Base-by-base conservation (phyloP, 805 yeast genomes). In the Saturnispora zaruensis region DNA sequence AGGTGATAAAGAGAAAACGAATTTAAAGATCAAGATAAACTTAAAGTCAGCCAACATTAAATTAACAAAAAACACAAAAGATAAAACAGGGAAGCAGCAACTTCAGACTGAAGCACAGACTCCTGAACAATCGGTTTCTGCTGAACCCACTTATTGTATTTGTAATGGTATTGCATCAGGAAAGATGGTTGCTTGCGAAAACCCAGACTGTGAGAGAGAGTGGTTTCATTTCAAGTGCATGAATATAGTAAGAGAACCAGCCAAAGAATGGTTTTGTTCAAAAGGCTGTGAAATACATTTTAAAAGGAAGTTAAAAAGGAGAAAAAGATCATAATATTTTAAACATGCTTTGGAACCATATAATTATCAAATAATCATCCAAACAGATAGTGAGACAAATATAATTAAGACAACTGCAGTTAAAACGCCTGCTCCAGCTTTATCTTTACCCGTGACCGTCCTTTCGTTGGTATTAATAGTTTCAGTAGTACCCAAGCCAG, bases 161-260 rank as follows among this genome's bases (percentile, higher is more conserved):
- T 78, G 83, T 57, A 68, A 70, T 41, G 72, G 76, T n/a, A 75
- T 73, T 1, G 73, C 79, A 1, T 73, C 70, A 58, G 99, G 99
- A 23, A 87, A 83, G 59, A 91, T 91, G 99, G 87, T 91, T 56
- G 97, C 93, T 0, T 91, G 99, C 68, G 99, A 91, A 63, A 86
- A 88, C 55, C 84, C 84, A 23, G 81, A 84, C 58, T 93, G 99
- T 71, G 81, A 74, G 56, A 45, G 30, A 32, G 96, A 88, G 64
- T 91, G 98, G 98, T 91, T 91, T 69, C 99, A 93, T 66, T 91
- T 90, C 74, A 84, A 82, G 50, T 93, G 99, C 71, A 96, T 91
- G 40, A 96, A 96, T 1, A 71, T 91, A 52, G 82, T 81, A 18
- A 82, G 81, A 46, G 96, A 95, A 4, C 98, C 98, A 2, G 77